Conservation (phyloP, 805 yeast species). For the Nakazawaea anatomiae region DNA sequence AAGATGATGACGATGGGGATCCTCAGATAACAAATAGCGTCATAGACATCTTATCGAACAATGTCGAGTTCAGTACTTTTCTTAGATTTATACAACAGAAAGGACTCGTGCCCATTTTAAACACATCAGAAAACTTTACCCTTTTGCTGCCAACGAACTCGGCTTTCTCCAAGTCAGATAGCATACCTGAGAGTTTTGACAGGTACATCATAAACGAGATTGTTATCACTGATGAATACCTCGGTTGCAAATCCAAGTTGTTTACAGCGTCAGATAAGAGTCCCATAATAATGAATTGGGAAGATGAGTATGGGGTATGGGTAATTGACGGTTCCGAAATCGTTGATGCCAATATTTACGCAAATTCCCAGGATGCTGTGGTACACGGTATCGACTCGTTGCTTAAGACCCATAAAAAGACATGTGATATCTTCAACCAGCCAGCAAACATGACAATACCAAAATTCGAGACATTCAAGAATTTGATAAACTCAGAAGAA, state of each 20-base stretch:
- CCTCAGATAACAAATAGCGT: conserved; percentile 35
- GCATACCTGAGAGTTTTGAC: conserved; percentile 14
- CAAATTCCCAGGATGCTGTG: conserved; percentile 57
- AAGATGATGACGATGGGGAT: conserved; percentile 13
- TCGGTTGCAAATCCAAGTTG: conserved; percentile 19
- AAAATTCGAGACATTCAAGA: conserved; percentile 12
- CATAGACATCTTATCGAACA: conserved; percentile 62
- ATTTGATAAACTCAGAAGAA: conserved; percentile 14
- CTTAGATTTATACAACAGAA: conserved; percentile 53
- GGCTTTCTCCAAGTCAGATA: conserved; percentile 41
- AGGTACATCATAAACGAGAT: conserved; percentile 31
- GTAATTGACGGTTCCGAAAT: conserved; percentile 41
- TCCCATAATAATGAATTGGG: conserved; percentile 26
- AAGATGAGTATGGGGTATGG: conserved; percentile 23
- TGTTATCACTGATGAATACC: conserved; percentile 20
- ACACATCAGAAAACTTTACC: conserved; percentile 56
- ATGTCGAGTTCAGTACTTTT: conserved; percentile 63
- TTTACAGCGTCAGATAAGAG: conserved; percentile 17
- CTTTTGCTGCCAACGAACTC: conserved; percentile 77
- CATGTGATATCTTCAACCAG: conserved; percentile 23
- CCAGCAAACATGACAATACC: conserved; percentile 9
- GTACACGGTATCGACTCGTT: conserved; percentile 57
- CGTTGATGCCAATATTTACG: conserved; percentile 50
- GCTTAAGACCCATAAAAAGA: conserved; percentile 28
- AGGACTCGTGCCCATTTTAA: conserved; percentile 58